A percentile compares a stretch with the other conserved stretches of the same genome.
Conservation (phyloP, 2,329 filamentous ascomycete species). For the Sarocladiaceae sp. region DNA sequence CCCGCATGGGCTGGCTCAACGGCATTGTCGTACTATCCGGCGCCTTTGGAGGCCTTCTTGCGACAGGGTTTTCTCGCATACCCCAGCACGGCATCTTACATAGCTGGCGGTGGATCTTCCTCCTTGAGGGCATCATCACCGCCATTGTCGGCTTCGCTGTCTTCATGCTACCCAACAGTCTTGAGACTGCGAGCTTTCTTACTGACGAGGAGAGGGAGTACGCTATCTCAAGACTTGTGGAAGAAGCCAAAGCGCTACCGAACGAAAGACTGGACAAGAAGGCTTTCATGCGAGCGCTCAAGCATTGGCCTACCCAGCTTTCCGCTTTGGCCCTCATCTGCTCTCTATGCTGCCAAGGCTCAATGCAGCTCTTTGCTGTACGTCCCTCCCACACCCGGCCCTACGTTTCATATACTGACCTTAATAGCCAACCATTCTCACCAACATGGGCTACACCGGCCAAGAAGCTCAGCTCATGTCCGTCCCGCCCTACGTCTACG, state of each 20-base stretch:
- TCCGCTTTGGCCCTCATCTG: constrained; percentile 18
- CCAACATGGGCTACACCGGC: constrained; percentile 30
- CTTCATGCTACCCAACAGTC: constrained; percentile 37
- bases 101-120: constrained; percentile 21
- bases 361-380: constrained; percentile 27
- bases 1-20: constrained; percentile 28
- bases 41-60: constrained; percentile 39
- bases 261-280: constrained; percentile 13
- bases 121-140: constrained; percentile 20
- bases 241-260: constrained; percentile 24
- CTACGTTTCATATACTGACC: constrained; percentile 23
- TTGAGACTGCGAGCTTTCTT: constrained; percentile 25
- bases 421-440: constrained; percentile 30
- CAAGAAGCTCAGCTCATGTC: constrained; percentile 20
- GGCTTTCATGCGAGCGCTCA: neutral
- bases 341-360: constrained; percentile 39
- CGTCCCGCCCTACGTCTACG: constrained; percentile 26
- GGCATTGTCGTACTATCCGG: constrained; percentile 29
- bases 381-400: constrained; percentile 18
- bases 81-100: neutral
- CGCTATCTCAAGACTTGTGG: constrained; percentile 21
- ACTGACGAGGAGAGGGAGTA: constrained; percentile 29
- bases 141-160: constrained; percentile 18
- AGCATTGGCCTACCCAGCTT: neutral
- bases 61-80: constrained; percentile 14